A percentile compares a stretch with the other conserved stretches of the same genome.
Conservation (phyloP, 805 yeast species). For the Metschnikowia colocasiae region DNA sequence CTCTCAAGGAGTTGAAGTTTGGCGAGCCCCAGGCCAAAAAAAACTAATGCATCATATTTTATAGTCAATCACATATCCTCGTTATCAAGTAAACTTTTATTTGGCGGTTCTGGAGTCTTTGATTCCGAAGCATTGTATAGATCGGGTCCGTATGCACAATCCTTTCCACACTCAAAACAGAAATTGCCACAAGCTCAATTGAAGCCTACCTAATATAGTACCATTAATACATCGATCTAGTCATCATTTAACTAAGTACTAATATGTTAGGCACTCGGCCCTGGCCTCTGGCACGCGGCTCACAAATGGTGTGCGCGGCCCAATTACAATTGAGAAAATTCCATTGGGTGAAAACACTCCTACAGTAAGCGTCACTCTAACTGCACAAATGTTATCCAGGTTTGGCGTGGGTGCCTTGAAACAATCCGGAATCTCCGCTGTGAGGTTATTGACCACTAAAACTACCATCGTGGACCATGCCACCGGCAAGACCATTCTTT, state of each 20-base stretch:
- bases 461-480: constrained; percentile 39
- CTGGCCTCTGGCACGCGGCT: neutral
- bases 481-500: constrained; percentile 36
- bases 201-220: too few relatives aligned
- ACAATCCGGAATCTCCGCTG: constrained; percentile 10
- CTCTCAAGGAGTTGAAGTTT: constrained; percentile 34
- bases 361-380: constrained; percentile 1
- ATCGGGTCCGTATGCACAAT: too few relatives aligned
- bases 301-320: constrained; percentile 11
- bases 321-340: constrained; percentile 11
- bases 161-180: too few relatives aligned
- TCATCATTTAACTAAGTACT: neutral
- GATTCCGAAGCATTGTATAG: too few relatives aligned
- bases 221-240: neutral
- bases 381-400: constrained; percentile 27
- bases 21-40: constrained; percentile 35
- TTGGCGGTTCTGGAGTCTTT: neutral
- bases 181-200: too few relatives aligned
- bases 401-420: constrained; percentile 19
- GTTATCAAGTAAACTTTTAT: neutral
- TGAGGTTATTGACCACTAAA: constrained; percentile 28
- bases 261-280: neutral
- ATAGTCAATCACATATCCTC: constrained; percentile 1
- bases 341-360: constrained; percentile 16
- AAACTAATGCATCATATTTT: constrained; percentile 1